A percentile compares a stretch with the other conserved stretches of the same genome.
Conservation (phyloP, 805 yeast genomes). For the Metschnikowia kunwiensis region DNA sequence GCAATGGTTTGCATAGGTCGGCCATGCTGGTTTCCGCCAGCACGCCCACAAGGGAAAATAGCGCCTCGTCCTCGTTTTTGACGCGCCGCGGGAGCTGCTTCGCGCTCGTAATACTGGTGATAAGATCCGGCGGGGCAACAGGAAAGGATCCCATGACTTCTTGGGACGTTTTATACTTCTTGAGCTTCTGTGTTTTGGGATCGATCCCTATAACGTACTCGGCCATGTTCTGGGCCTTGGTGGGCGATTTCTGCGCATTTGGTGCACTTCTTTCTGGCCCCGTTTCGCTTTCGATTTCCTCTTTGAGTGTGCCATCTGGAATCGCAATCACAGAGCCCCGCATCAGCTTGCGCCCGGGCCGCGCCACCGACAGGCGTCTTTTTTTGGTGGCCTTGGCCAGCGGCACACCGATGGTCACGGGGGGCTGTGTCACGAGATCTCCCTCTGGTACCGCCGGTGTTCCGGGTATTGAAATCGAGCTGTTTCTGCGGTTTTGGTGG, state of each 20-base stretch:
- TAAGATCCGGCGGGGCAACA: slow-evolving; percentile 40
- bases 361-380: slow-evolving; percentile 17
- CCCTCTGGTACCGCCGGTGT: slow-evolving; percentile 16
- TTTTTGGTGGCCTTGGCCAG: slow-evolving; percentile 27
- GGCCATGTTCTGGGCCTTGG: background rate
- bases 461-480: slow-evolving; percentile 24
- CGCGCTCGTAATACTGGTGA: slow-evolving; percentile 28
- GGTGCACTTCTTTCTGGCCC: background rate
- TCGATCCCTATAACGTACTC: slow-evolving; percentile 34
- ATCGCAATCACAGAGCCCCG: slow-evolving; percentile 9
- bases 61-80: slow-evolving; percentile 35
- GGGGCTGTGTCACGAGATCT: slow-evolving; percentile 19
- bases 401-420: slow-evolving; percentile 41
- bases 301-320: slow-evolving; percentile 6
- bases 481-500: slow-evolving; percentile 24
- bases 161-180: slow-evolving; percentile 22
- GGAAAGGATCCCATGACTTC: slow-evolving; percentile 21
- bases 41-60: slow-evolving; percentile 43
- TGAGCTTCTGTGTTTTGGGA: slow-evolving; percentile 27
- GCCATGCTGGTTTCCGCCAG: slow-evolving; percentile 62
- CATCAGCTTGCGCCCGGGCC: slow-evolving; percentile 4
- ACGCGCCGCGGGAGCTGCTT: slow-evolving; percentile 38
- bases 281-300: slow-evolving; percentile 6
- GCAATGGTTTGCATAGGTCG: slow-evolving; percentile 64
- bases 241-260: background rate